phyloP scores from a whole-genome alignment of 2,329 filamentous ascomycete genomes.

The Stagonosporopsis tanaceti region DNA sequence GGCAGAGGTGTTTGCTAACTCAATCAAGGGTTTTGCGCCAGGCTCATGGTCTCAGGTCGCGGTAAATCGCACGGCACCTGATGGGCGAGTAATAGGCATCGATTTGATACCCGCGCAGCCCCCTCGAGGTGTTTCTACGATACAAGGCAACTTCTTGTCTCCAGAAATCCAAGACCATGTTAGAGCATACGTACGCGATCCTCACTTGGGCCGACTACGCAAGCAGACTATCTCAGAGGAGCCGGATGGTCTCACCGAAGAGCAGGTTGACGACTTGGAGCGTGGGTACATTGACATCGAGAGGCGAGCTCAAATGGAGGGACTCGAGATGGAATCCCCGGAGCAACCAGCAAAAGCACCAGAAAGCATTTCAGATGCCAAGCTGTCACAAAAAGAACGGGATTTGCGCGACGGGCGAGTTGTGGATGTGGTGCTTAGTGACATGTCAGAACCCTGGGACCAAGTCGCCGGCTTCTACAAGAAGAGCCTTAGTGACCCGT shows the following conservation, averaged over 20 bases:
- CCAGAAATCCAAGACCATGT: conserved; percentile 77
- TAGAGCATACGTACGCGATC: conserved; percentile 75
- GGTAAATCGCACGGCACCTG: conserved; percentile 75
- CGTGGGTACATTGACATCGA: conserved; percentile 74
- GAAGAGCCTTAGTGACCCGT: conserved; percentile 93
- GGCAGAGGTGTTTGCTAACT: conserved; percentile 20
- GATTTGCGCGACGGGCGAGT: conserved; percentile 60
- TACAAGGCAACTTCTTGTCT: conserved; percentile 92
- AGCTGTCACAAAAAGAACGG: conserved; percentile 42
- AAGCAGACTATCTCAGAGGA: conserved; percentile 36
- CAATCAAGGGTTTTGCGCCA: conserved; percentile 73
- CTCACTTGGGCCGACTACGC: conserved; percentile 64
- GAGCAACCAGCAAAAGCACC: conserved; percentile 20
- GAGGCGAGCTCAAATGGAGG: conserved; percentile 54
- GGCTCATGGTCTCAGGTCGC: conserved; percentile 77
- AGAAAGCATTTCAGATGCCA: conserved; percentile 32
- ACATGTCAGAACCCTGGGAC: conserved; percentile 98
- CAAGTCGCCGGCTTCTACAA: conserved; percentile 80
- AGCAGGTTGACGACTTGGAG: conserved; percentile 52
- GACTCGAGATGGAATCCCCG: conserved; percentile 29
- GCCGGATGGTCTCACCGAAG: conserved; percentile 44
- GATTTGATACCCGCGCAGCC: conserved; percentile 94
- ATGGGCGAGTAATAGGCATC: conserved; percentile 85
- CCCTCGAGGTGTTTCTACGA: conserved; percentile 87
- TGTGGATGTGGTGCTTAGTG: conserved; percentile 94